Evolutionary conservation across 2,329 filamentous ascomycete species (phyloP).

Genomic region (Exophiala aquamarina): DNA sequence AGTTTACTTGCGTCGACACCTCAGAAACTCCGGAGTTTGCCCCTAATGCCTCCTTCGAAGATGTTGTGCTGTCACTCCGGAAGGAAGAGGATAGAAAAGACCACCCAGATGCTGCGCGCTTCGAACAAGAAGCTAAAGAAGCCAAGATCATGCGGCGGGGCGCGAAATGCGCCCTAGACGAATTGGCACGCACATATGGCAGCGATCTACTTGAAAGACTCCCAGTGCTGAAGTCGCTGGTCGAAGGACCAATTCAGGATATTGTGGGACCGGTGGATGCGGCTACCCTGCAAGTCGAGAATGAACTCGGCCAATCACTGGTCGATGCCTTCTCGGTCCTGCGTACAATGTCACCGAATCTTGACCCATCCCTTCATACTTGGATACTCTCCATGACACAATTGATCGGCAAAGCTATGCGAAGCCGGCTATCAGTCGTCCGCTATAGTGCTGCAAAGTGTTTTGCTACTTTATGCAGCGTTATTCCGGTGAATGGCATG

Average conservation of each 20-base stretch:
- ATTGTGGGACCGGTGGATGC: conserved; percentile 55
- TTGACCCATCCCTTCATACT: conserved; percentile 70
- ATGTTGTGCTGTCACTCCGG: conserved; percentile 84
- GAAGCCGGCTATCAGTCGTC: conserved; percentile 86
- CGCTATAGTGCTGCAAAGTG: conserved; percentile 97
- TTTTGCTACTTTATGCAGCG: conserved; percentile 93
- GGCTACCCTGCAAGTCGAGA: conserved; percentile 60
- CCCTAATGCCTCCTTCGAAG: conserved; percentile 74
- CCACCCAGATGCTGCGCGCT: conserved; percentile 85
- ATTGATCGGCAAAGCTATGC: conserved; percentile 80
- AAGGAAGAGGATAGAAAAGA: conserved; percentile 97
- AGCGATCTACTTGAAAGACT: conserved; percentile 75
- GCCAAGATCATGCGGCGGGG: conserved; percentile 88
- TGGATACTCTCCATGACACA: conserved; percentile 85
- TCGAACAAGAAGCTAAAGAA: conserved; percentile 82
- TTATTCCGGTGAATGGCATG: conserved; percentile 93
- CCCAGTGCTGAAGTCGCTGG: conserved; percentile 75
- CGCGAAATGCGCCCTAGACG: conserved; percentile 90
- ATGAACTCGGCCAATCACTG: conserved; percentile 81
- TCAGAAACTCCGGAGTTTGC: conserved; percentile 96
- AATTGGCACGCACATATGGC: conserved; percentile 78
- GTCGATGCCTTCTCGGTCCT: conserved; percentile 93
- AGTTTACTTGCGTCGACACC: conserved; percentile 96
- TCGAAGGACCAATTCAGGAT: conserved; percentile 73
- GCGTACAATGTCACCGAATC: conserved; percentile 87